These are phyloP conservation scores for Paraphaeosphaeria sporulosa DNA, from an alignment of 2,329 filamentous ascomycete genomes.

Conservation along the genomic window DNA sequence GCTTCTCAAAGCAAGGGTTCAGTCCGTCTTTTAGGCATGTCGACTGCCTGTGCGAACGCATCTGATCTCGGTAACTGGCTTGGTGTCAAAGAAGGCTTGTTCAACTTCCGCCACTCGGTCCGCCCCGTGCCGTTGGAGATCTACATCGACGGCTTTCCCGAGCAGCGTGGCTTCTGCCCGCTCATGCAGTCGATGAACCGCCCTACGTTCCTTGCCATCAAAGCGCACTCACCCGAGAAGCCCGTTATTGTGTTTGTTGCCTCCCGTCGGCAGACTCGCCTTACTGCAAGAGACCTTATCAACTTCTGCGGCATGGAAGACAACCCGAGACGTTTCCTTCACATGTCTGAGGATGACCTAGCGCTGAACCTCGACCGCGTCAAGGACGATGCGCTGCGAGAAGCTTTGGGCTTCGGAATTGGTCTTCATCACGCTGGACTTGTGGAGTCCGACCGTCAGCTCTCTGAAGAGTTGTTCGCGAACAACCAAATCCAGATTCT, in stretches of 20 bases:
- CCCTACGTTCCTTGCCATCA: slow-evolving; percentile 94
- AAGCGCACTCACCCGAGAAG: slow-evolving; percentile 94
- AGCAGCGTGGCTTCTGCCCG: slow-evolving; percentile 93
- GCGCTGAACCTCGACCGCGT: slow-evolving; percentile 86
- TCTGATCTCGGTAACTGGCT: slow-evolving; percentile 95
- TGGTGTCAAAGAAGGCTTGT: slow-evolving; percentile 91
- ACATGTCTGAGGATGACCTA: slow-evolving; percentile 94
- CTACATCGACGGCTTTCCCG: slow-evolving; percentile 96
- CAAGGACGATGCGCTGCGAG: slow-evolving; percentile 90
- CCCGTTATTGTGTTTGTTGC: slow-evolving; percentile 98
- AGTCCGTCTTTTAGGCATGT: slow-evolving; percentile 96
- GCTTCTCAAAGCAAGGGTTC: slow-evolving; percentile 89
- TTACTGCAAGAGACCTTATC: slow-evolving; percentile 95
- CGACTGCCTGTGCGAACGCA: slow-evolving; percentile 95
- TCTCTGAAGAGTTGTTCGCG: slow-evolving; percentile 92
- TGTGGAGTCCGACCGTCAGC: slow-evolving; percentile 89
- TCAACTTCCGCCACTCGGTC: slow-evolving; percentile 97
- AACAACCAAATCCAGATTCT: slow-evolving; percentile 99
- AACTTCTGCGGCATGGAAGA: slow-evolving; percentile 99
- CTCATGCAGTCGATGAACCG: slow-evolving; percentile 99
- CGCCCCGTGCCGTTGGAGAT: slow-evolving; percentile 94
- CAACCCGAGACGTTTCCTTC: slow-evolving; percentile 89
- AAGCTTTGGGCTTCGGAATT: slow-evolving; percentile 97
- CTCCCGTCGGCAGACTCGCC: slow-evolving; percentile 89
- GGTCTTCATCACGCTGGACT: slow-evolving; percentile 96